Percentiles rank a stretch among this genome's conserved stretches.
Conservation (phyloP, 371 early-diverging fungal species). For the Mortierella polycephala region DNA sequence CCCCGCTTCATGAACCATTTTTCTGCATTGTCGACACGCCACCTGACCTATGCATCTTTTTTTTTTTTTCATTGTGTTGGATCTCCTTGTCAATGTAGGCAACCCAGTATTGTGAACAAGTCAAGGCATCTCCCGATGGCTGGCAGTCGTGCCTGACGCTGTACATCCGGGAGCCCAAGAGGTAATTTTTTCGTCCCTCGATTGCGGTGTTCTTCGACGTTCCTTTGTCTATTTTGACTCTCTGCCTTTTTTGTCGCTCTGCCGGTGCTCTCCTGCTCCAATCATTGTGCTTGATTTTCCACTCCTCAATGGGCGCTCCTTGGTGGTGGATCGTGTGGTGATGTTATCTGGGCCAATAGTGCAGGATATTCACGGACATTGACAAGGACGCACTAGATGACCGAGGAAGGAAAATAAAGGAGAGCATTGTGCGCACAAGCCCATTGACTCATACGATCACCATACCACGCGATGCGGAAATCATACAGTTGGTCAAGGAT, state of each 20-base stretch:
- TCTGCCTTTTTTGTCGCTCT: conserved; percentile 13
- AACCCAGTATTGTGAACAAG: conserved; percentile 84
- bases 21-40: no score
- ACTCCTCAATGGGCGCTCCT: neutral
- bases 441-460: no score
- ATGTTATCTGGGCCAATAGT: neutral
- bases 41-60: neutral
- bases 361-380: no score
- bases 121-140: conserved; percentile 82
- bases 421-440: no score
- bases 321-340: conserved; percentile 19
- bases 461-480: no score
- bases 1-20: no score
- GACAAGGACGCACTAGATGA: no score
- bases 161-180: conserved; percentile 78
- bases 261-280: conserved; percentile 20
- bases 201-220: conserved; percentile 2
- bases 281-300: conserved; percentile 28
- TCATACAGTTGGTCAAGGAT: no score
- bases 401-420: no score
- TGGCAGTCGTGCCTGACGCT: conserved; percentile 89
- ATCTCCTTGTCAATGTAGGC: conserved; percentile 67
- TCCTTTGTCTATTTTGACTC: neutral
- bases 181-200: conserved; percentile 59
- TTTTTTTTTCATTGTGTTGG: neutral